Conservation (phyloP, 352 stramenopile genomes). For the Pythium phragmiticola region DNA sequence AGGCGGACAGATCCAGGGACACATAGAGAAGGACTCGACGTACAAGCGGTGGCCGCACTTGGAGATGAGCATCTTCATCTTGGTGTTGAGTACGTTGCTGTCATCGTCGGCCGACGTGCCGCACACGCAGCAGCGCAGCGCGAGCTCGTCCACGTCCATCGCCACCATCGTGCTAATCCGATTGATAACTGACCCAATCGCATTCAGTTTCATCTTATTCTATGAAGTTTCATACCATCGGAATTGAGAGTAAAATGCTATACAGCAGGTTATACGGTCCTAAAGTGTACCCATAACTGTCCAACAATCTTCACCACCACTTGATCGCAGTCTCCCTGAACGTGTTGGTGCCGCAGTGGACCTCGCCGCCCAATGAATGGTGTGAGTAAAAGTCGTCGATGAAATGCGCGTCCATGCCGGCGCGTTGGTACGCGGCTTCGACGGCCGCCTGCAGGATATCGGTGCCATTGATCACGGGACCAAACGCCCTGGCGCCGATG, state of each 20-base stretch:
- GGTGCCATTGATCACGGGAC: slow-evolving; percentile 10
- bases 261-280: not conserved
- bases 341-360: slow-evolving; percentile 18
- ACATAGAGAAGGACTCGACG: slow-evolving; percentile 19
- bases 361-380: slow-evolving; percentile 7
- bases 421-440: slow-evolving; percentile 8
- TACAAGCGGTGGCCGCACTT: slow-evolving; percentile 90
- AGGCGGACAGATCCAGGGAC: not conserved
- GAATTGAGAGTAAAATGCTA: not conserved
- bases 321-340: slow-evolving; percentile 12
- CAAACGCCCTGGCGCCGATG: slow-evolving; percentile 9
- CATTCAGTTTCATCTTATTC: not conserved
- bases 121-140: slow-evolving; percentile 87
- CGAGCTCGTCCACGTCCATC: slow-evolving; percentile 67
- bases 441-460: slow-evolving; percentile 18
- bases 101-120: slow-evolving; percentile 83
- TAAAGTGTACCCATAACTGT: not conserved
- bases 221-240: not conserved
- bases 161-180: slow-evolving; percentile 7
- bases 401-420: slow-evolving; percentile 19
- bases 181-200: slow-evolving; percentile 3
- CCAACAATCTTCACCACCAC: slow-evolving; percentile 6
- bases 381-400: slow-evolving; percentile 21
- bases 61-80: slow-evolving; percentile 92
- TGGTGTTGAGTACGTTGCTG: slow-evolving; percentile 89